Evolutionary conservation across 805 yeast genomes (phyloP).

Genomic region (Ogataea salicorniae): DNA sequence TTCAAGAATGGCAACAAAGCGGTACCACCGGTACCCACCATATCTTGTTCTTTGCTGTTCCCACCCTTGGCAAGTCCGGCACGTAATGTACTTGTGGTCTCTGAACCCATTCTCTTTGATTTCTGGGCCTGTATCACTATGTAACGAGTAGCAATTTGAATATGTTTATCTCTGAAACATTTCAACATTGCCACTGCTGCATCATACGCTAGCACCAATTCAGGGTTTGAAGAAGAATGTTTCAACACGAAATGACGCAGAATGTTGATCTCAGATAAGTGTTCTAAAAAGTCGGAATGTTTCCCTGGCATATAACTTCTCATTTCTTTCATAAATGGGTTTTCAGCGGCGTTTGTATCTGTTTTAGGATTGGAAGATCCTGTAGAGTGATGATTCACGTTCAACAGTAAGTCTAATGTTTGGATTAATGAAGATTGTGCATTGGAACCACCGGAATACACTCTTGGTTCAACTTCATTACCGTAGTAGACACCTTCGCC

Average conservation of each 20-base stretch:
- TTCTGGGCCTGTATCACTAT: slow-evolving; percentile 73
- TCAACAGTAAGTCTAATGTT: slow-evolving; percentile 71
- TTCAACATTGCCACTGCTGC: slow-evolving; percentile 87
- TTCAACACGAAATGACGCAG: slow-evolving; percentile 59
- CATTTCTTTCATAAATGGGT: slow-evolving; percentile 74
- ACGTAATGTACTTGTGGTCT: slow-evolving; percentile 47
- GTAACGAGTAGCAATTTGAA: slow-evolving; percentile 86
- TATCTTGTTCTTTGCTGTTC: slow-evolving; percentile 39
- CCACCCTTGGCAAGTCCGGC: slow-evolving; percentile 57
- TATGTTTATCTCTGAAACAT: slow-evolving; percentile 85
- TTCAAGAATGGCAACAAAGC: slow-evolving; percentile 85
- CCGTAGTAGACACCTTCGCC: slow-evolving; percentile 75
- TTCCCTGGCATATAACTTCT: slow-evolving; percentile 84
- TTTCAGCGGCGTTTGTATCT: slow-evolving; percentile 19
- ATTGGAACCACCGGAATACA: slow-evolving; percentile 85
- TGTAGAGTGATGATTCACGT: slow-evolving; percentile 73
- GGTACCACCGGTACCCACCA: slow-evolving; percentile 92
- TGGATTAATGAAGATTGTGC: slow-evolving; percentile 91
- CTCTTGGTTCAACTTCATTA: slow-evolving; percentile 47
- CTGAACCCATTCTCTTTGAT: slow-evolving; percentile 46
- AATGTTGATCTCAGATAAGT: slow-evolving; percentile 51
- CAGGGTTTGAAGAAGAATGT: slow-evolving; percentile 39
- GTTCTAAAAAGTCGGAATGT: slow-evolving; percentile 69
- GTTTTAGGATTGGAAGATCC: slow-evolving; percentile 39
- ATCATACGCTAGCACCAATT: slow-evolving; percentile 69